These are phyloP conservation scores for Vitis amurensis DNA, from an alignment of 164 flowering plant genomes.

Conservation along the genomic window DNA sequence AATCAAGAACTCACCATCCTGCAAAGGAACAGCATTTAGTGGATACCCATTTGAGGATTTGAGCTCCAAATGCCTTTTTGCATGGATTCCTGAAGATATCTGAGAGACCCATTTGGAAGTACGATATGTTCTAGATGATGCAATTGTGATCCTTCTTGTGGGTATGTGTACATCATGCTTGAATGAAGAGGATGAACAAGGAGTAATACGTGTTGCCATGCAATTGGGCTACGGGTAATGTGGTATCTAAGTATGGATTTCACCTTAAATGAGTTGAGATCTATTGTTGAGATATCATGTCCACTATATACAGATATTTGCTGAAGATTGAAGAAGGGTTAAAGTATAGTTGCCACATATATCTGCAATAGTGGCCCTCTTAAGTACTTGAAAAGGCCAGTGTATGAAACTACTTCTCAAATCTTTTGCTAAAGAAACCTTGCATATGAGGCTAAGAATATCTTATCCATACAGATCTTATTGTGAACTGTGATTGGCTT, in stretches of 20 bases:
- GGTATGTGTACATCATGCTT: conserved; percentile 22
- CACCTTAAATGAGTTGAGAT: too few relatives aligned
- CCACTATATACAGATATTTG: too few relatives aligned
- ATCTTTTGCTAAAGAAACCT: conserved; percentile 1
- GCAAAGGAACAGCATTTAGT: conserved; percentile 48
- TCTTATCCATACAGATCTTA: not conserved
- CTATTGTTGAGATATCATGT: too few relatives aligned
- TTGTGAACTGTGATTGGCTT: too few relatives aligned
- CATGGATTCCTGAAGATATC: conserved; percentile 20
- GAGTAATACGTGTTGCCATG: conserved; percentile 35
- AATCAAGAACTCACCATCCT: conserved; percentile 47
- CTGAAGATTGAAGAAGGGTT: too few relatives aligned
- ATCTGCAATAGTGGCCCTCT: not conserved
- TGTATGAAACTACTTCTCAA: not conserved
- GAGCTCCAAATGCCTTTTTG: conserved; percentile 38
- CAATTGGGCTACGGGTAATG: not conserved
- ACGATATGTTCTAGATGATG: conserved; percentile 23
- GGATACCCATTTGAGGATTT: conserved; percentile 72
- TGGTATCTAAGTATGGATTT: too few relatives aligned
- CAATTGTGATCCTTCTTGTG: conserved; percentile 10
- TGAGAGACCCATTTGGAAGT: conserved; percentile 26
- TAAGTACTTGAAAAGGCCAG: not conserved
- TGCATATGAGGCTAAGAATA: conserved; percentile 19
- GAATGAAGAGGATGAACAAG: conserved; percentile 31
- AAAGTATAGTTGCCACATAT: too few relatives aligned